Evolutionary conservation across 2,329 filamentous ascomycete genomes (phyloP).

Genomic region (Gremmenia infestans): DNA sequence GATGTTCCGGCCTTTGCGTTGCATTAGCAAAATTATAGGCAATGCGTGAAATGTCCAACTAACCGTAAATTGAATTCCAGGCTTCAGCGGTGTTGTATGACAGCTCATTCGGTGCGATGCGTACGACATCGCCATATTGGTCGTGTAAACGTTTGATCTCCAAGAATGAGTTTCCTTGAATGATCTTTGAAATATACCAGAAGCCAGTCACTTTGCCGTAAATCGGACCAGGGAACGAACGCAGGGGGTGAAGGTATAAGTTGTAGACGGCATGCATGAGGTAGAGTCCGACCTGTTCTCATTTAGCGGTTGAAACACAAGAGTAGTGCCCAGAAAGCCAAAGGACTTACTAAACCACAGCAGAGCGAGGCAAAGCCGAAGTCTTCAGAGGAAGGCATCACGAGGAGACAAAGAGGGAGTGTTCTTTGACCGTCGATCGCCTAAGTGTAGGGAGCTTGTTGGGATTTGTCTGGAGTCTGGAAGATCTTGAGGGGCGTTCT

Average conservation of each 20-base stretch:
- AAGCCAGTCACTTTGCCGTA: conserved; percentile 4
- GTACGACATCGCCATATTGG: conserved; percentile 14
- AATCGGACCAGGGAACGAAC: conserved; percentile 11
- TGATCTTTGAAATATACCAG: not conserved
- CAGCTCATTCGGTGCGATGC: conserved; percentile 11
- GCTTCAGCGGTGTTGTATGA: conserved; percentile 8
- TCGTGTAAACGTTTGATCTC: conserved; percentile 9
- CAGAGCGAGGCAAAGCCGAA: too few relatives aligned
- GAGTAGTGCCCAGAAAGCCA: not conserved
- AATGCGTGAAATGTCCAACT: not conserved
- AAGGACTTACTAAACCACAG: too few relatives aligned
- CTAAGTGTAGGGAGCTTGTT: too few relatives aligned
- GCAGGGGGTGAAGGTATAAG: conserved; percentile 13
- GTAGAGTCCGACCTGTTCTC: not conserved
- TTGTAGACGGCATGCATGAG: conserved; percentile 9
- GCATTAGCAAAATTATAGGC: not conserved
- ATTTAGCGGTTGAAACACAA: not conserved
- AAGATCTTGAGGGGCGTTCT: too few relatives aligned
- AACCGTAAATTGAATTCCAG: conserved; percentile 12
- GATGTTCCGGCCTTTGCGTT: not conserved
- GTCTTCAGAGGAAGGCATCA: too few relatives aligned
- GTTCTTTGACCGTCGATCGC: too few relatives aligned
- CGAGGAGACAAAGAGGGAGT: too few relatives aligned
- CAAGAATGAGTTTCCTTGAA: not conserved
- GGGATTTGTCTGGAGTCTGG: too few relatives aligned